Percentiles rank a stretch among this genome's conserved stretches.
These are phyloP conservation scores for Ulota crispa DNA, from an alignment of 225 moss, liverwort and hornwort genomes.

Conservation along the genomic window DNA sequence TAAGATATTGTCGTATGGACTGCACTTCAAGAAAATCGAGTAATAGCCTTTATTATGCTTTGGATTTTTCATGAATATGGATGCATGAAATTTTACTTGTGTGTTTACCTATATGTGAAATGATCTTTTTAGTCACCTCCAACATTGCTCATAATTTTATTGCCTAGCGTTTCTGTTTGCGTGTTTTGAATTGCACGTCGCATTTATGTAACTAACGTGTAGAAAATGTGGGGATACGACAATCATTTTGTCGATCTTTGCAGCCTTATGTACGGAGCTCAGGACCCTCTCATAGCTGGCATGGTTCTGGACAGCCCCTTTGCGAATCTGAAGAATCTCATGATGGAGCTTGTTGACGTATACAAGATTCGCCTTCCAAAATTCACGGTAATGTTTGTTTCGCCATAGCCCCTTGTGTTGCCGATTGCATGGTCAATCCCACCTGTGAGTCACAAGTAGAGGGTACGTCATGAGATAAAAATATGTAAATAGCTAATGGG, in stretches of 20 bases:
- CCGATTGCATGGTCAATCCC: background rate
- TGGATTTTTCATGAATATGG: slow-evolving; percentile 2
- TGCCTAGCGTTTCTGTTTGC: background rate
- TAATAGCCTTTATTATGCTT: background rate
- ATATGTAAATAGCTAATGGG: background rate
- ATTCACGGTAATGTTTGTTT: slow-evolving; percentile 70
- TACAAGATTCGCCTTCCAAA: slow-evolving; percentile 99
- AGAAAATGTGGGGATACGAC: background rate
- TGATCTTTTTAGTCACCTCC: background rate
- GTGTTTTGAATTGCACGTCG: background rate
- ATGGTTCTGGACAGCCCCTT: slow-evolving; percentile 99
- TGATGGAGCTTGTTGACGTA: slow-evolving; percentile 99
- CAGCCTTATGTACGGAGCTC: slow-evolving; percentile 98
- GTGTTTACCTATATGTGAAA: background rate
- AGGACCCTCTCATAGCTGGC: slow-evolving; percentile 94
- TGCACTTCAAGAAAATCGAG: background rate
- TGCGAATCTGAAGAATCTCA: slow-evolving; percentile 92
- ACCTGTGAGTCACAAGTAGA: background rate
- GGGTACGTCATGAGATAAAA: background rate
- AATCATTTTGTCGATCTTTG: slow-evolving; percentile 21
- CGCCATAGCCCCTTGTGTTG: background rate
- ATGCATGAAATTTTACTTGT: slow-evolving; percentile 1
- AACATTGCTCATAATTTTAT: background rate
- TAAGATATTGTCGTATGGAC: slow-evolving; percentile 24
- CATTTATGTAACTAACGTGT: background rate